These are phyloP conservation scores for Psilocybe sp. DNA, from an alignment of 768 basidiomycete genomes.

Conservation along the genomic window DNA sequence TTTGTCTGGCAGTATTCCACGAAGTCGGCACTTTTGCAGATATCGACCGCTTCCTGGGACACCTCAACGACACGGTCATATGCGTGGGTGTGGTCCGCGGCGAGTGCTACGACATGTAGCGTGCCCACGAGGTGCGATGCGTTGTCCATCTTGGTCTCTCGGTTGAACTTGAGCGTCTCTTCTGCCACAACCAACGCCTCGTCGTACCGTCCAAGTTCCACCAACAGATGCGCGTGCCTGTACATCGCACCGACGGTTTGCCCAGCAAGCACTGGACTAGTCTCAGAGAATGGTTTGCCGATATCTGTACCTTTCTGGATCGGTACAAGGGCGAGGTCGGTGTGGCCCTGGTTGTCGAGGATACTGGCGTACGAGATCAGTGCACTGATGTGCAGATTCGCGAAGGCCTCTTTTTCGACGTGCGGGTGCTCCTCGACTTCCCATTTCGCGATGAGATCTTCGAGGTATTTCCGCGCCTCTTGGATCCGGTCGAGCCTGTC, in stretches of 20 bases:
- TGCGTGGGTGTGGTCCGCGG: background rate
- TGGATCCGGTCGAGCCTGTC: conserved; percentile 3
- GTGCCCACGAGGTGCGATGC: background rate
- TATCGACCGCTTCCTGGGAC: too few species aligned
- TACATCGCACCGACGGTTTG: background rate
- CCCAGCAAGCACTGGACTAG: background rate
- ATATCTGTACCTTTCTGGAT: conserved; percentile 1
- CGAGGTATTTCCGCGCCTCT: background rate
- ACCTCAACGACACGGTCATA: too few species aligned
- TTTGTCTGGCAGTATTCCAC: too few species aligned
- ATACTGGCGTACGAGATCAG: background rate
- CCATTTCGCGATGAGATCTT: too few species aligned
- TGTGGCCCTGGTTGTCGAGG: conserved; percentile 4
- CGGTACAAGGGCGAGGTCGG: background rate
- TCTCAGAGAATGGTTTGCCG: conserved; percentile 1
- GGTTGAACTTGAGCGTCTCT: background rate
- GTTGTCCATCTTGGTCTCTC: background rate
- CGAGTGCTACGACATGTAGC: background rate
- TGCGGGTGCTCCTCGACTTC: too few species aligned
- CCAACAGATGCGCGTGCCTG: background rate
- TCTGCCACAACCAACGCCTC: conserved; percentile 4
- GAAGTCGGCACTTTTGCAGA: too few species aligned
- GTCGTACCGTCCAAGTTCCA: conserved; percentile 4
- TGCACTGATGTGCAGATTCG: background rate
- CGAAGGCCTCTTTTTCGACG: too few species aligned